Evolutionary conservation across 2,329 filamentous ascomycete genomes (phyloP), one percentile per base, ranked within the genome.

Genomic region (Thielaviopsis ethacetica): DNA sequence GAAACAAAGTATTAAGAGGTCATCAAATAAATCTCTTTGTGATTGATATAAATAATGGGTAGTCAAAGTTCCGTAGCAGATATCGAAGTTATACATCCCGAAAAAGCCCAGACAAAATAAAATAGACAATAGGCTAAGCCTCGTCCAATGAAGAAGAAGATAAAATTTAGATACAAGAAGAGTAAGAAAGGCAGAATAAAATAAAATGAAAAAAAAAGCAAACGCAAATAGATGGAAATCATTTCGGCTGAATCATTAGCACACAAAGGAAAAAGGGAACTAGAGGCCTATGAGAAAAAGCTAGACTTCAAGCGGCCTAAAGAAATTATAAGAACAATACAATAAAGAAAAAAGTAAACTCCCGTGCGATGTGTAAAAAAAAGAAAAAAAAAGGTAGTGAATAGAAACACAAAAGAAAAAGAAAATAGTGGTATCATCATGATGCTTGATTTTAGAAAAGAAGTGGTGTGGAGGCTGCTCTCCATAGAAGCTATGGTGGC

Each of bases 21-120:
- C 54, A 44, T 17, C 6, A 44, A 50, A 56, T 56, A 50, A 50
- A 56, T 56, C 26, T 49, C 47, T 56, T 49, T 47, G 47, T 22
- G 49, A 49, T n/a, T n/a, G 22, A 1, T 15, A 17, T 15, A 44
- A n/a, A 44, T 1, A 44, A 44, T n/a, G 38, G 38, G 38, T n/a
- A 44, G 22, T 30, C 41, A 6, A 56, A 50, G 44, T 49, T 47
- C 49, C 38, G 54, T 47, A 50, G 13, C 3, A 55, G 30, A 41
- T 17, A 52, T 38, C 51, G 49, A 52, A 53, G 41, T 38, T 51
- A 15, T 38, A 49, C 47, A 47, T 19, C 44, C 38, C 53, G 53
- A 52, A 3, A n/a, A 38, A 38, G 10, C 17, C 59, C 26, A 3
- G 17, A 54, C 7, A 13, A 21, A 60, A n/a, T n/a, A 44, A 44